Evolutionary conservation across 228 moss, liverwort and hornwort species (phyloP), one percentile per base, ranked within the genome.

Genomic region (Sphagnum fallax): DNA sequence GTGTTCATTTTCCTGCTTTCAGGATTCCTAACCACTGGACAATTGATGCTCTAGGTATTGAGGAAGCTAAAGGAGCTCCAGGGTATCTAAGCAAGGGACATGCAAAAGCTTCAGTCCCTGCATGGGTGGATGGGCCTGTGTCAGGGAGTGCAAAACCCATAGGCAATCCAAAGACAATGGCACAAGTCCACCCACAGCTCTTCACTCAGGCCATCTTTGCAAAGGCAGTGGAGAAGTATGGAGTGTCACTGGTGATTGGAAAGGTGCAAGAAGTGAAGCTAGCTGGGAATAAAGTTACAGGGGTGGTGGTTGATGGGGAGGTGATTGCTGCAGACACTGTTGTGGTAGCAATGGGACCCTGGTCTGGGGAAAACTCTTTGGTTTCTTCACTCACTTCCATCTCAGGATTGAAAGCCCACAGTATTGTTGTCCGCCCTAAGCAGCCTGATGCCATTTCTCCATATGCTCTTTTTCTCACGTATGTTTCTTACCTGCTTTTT

Each of bases 341-440:
- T 48, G 97, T 98, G 6, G 69, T 98, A 64, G 93, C 97, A 5
- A 85, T 98, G 97, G 97, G 97, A 11, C 97, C 97, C 0, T 93
- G 97, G 97, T 98, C 93, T n/a, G 81, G 73, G 61, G 81, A 83
- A 10, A 91, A 90, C 64, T 66, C 88, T 5, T 78, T 93, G 50
- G 72, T 98, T 8, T 85, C 93, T 6, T 73, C 87, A 8, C 85
- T 98, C 55, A 93, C 93, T 72, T 81, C 63, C 50, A 86, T 98
- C 32, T 90, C 81, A 16, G 87, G 93, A 6, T 74, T 98, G 69
- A 98, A 98, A 77, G 88, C 91, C 4, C 93, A 93, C 59, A 93
- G 97, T 65, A 87, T 98, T 59, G 97, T 92, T 65, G 73, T 98
- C n/a, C 64, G 81, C 5, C 93, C 97, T 13, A 91, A 87, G 70